Evolutionary conservation across 2,329 filamentous ascomycete species (phyloP).

Genomic region (Epicoccum nigrum): DNA sequence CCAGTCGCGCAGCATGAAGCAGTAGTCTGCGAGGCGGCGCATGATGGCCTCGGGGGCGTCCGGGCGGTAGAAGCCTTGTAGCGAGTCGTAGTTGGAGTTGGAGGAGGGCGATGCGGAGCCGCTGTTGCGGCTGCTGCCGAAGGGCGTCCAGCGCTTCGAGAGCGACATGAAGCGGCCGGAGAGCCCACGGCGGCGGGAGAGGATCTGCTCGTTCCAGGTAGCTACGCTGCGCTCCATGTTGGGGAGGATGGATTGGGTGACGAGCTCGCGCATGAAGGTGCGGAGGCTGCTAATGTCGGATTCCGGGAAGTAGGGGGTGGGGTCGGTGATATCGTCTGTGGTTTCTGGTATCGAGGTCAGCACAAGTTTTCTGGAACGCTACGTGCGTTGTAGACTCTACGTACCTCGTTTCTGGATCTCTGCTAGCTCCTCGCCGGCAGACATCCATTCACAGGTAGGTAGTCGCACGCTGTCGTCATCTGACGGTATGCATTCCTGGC

Average conservation of each 20-base stretch:
- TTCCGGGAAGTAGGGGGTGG: constrained; percentile 83
- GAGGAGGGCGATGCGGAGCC: constrained; percentile 58
- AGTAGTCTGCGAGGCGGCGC: constrained; percentile 91
- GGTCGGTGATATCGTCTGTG: constrained; percentile 73
- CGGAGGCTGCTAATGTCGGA: constrained; percentile 88
- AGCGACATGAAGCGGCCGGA: constrained; percentile 93
- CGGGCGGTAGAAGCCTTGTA: constrained; percentile 80
- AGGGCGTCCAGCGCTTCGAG: constrained; percentile 86
- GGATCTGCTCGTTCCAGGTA: constrained; percentile 96
- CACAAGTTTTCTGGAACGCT: constrained; percentile 14
- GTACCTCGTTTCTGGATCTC: constrained; percentile 70
- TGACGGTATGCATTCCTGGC: constrained; percentile 81
- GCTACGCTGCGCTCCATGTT: constrained; percentile 94
- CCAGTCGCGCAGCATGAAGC: constrained; percentile 96
- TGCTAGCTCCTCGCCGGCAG: constrained; percentile 81
- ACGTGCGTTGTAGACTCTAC: constrained; percentile 7
- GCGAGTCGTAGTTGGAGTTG: constrained; percentile 75
- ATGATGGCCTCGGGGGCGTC: constrained; percentile 88
- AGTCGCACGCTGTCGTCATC: constrained; percentile 89
- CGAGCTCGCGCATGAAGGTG: constrained; percentile 92
- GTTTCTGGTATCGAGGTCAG: constrained; percentile 55
- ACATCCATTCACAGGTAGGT: constrained; percentile 85
- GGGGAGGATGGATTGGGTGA: constrained; percentile 91
- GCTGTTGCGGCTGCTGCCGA: constrained; percentile 69
- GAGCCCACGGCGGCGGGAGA: constrained; percentile 84